phyloP scores from a whole-genome alignment of 2,329 filamentous ascomycete genomes.

The Hypoxylon rubiginosum region DNA sequence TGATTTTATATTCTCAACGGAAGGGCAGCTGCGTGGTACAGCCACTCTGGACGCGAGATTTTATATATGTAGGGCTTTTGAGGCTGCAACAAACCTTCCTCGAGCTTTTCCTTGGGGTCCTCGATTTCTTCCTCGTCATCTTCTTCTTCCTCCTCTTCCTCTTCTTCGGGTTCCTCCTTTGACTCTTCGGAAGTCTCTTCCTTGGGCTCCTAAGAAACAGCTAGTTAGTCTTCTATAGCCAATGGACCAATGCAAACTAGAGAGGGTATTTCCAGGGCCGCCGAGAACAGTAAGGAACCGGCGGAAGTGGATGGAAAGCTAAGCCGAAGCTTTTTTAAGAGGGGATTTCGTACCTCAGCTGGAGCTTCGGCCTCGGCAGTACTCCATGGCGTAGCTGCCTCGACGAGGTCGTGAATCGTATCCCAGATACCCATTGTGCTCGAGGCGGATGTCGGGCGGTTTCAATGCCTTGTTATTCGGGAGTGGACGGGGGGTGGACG shows the following conservation, averaged over 20 bases:
- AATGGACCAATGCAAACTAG: background rate
- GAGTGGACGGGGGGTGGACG: conserved; percentile 43
- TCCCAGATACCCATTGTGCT: conserved; percentile 77
- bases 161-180: conserved; percentile 64
- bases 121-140: conserved; percentile 85
- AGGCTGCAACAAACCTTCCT: conserved; percentile 81
- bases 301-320: conserved; percentile 19
- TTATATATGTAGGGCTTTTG: conserved; percentile 11
- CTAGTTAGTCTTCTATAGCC: conserved; percentile 9
- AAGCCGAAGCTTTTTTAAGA: conserved; percentile 14
- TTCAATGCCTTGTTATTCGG: conserved; percentile 59
- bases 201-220: conserved; percentile 30
- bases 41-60: conserved; percentile 5
- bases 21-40: conserved; percentile 2
- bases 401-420: conserved; percentile 72
- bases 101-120: conserved; percentile 88
- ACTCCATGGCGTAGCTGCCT: conserved; percentile 75
- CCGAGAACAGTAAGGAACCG: background rate
- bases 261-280: background rate
- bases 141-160: conserved; percentile 82
- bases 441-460: conserved; percentile 53
- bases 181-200: conserved; percentile 35
- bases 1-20: conserved; percentile 3
- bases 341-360: conserved; percentile 65
- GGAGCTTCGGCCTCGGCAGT: conserved; percentile 75